Conservation (phyloP, 768 basidiomycete species). For the Harrya chromipes region DNA sequence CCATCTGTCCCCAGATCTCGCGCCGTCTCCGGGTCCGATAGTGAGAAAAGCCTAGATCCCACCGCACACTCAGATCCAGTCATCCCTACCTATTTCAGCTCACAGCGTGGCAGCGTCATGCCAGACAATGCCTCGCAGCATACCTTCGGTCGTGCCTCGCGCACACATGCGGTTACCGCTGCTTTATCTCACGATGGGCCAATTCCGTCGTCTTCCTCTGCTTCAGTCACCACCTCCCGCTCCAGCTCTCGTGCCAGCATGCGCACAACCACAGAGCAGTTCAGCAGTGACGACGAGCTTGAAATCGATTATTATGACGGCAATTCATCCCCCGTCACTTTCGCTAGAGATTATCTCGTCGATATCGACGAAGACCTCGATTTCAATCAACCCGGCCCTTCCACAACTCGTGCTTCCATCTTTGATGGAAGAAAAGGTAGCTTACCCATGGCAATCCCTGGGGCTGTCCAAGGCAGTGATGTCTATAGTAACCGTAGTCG, state of each 20-base stretch:
- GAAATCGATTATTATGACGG: slow-evolving; percentile 40
- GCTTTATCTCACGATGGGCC: slow-evolving; percentile 22
- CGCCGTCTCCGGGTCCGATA: slow-evolving; percentile 21
- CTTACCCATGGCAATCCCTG: slow-evolving; percentile 59
- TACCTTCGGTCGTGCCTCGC: slow-evolving; percentile 47
- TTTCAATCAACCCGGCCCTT: slow-evolving; percentile 24
- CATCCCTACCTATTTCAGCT: slow-evolving; percentile 17
- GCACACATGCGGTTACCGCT: slow-evolving; percentile 19
- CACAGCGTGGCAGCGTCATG: slow-evolving; percentile 26
- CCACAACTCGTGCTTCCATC: slow-evolving; percentile 20
- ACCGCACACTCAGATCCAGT: slow-evolving; percentile 32
- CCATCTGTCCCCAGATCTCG: slow-evolving; percentile 3
- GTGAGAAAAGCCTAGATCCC: slow-evolving; percentile 38
- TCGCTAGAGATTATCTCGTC: slow-evolving; percentile 41
- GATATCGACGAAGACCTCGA: slow-evolving; percentile 32
- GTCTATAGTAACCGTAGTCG: slow-evolving; percentile 40
- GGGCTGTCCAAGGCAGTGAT: slow-evolving; percentile 20
- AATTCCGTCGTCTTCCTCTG: slow-evolving; percentile 42
- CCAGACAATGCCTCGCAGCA: slow-evolving; percentile 46
- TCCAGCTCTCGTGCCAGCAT: slow-evolving; percentile 33
- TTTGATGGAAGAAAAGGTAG: slow-evolving; percentile 46
- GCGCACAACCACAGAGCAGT: slow-evolving; percentile 34
- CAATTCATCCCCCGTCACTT: slow-evolving; percentile 36
- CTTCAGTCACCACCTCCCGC: slow-evolving; percentile 39
- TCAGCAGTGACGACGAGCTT: slow-evolving; percentile 49